These are phyloP conservation scores for Sanghuangporus baumii DNA, from an alignment of 1,284 basidiomycete species.

Conservation along the genomic window DNA sequence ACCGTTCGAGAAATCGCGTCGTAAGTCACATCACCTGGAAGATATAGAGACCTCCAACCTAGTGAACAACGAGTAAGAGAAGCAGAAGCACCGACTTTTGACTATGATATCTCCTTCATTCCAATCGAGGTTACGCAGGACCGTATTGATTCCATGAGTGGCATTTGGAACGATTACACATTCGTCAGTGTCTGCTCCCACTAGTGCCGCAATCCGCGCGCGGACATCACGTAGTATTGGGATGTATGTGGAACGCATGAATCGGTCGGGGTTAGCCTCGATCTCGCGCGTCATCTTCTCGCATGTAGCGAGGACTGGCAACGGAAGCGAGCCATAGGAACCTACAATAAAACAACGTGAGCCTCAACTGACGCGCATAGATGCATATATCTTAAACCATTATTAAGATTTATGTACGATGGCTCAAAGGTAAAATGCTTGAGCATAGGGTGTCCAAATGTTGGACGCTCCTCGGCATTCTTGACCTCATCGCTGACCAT, in stretches of 20 bases:
- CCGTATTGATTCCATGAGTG: conserved; percentile 61
- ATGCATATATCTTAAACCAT: conserved; percentile 34
- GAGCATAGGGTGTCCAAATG: conserved; percentile 55
- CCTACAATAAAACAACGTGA: conserved; percentile 32
- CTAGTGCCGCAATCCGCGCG: conserved; percentile 48
- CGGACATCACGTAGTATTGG: conserved; percentile 40
- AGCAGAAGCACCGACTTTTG: conserved; percentile 31
- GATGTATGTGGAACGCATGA: conserved; percentile 42
- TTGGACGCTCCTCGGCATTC: conserved; percentile 28
- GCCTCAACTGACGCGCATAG: neutral
- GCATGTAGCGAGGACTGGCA: conserved; percentile 50
- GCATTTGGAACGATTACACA: conserved; percentile 64
- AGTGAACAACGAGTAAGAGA: neutral
- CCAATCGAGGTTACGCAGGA: conserved; percentile 59
- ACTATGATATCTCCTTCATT: conserved; percentile 45
- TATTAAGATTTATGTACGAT: conserved; percentile 60
- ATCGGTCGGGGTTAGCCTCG: conserved; percentile 62
- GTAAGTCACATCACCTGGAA: conserved; percentile 63
- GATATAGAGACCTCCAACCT: neutral
- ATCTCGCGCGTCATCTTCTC: conserved; percentile 39
- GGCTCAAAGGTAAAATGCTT: conserved; percentile 55
- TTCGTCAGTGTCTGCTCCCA: conserved; percentile 57
- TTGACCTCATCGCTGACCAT: neutral
- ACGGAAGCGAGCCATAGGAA: conserved; percentile 64
- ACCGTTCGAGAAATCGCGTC: conserved; percentile 50